Evolutionary conservation across 2,329 filamentous ascomycete species (phyloP).

Genomic region (Hymenoscyphus fraxineus): DNA sequence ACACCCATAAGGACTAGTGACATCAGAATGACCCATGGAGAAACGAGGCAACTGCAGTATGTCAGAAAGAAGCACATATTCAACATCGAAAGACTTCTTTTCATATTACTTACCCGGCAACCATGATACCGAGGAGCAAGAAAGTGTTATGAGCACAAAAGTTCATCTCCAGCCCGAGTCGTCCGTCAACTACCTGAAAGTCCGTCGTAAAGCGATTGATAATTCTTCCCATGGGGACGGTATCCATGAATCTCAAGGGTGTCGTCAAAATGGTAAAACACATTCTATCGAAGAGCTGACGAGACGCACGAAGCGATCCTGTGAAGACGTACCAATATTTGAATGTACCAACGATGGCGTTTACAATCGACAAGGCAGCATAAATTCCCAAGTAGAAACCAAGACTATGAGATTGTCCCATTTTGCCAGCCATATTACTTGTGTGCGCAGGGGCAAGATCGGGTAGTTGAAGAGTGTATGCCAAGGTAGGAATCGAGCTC

Average conservation of each 20-base stretch:
- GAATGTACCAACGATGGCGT: slow-evolving; percentile 56
- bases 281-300: slow-evolving; percentile 62
- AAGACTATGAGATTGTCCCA: slow-evolving; percentile 38
- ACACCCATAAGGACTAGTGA: slow-evolving; percentile 55
- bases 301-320: slow-evolving; percentile 67
- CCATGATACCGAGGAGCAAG: slow-evolving; percentile 60
- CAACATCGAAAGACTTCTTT: slow-evolving; percentile 32
- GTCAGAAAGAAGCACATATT: slow-evolving; percentile 52
- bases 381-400: slow-evolving; percentile 68
- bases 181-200: slow-evolving; percentile 69
- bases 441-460: slow-evolving; percentile 33
- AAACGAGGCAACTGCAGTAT: slow-evolving; percentile 55
- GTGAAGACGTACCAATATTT: slow-evolving; percentile 61
- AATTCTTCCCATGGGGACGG: slow-evolving; percentile 71
- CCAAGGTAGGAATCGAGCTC: slow-evolving; percentile 25
- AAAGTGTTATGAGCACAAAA: slow-evolving; percentile 59
- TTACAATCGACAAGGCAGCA: slow-evolving; percentile 53
- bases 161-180: slow-evolving; percentile 59
- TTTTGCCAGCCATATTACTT: not conserved
- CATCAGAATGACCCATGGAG: slow-evolving; percentile 60
- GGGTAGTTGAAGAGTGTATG: slow-evolving; percentile 46
- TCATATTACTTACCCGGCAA: slow-evolving; percentile 47
- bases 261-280: slow-evolving; percentile 65
- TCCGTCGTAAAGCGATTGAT: slow-evolving; percentile 76
- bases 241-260: slow-evolving; percentile 76